phyloP scores from a whole-genome alignment of 1,139 yeast species.

The Debaryomyces subglobosus region DNA sequence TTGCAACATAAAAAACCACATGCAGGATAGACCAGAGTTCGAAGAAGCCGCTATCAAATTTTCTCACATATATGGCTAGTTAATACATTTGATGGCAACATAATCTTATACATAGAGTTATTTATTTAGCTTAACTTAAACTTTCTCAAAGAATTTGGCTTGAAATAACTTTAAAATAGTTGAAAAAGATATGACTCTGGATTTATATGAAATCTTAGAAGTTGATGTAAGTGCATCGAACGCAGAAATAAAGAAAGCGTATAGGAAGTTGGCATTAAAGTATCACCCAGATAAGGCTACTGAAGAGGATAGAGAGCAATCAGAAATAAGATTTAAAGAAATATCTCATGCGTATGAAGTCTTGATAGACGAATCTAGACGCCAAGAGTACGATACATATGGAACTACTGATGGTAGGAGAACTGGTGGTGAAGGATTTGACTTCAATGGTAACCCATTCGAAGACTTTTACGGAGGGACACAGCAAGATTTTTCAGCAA shows the following conservation, averaged over 20 bases:
- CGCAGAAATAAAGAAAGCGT: conserved; percentile 74
- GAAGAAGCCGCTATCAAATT: background rate
- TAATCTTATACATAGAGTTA: background rate
- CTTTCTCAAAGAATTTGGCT: background rate
- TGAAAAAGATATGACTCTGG: conserved; percentile 20
- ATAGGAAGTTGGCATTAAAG: conserved; percentile 69
- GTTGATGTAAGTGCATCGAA: conserved; percentile 63
- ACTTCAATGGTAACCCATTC: conserved; percentile 43
- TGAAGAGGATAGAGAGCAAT: conserved; percentile 64
- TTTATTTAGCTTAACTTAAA: background rate
- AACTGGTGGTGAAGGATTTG: conserved; percentile 22
- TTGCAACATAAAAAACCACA: background rate
- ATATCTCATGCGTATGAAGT: conserved; percentile 79
- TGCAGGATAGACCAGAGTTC: background rate
- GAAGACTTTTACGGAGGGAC: conserved; percentile 39
- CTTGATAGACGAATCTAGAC: conserved; percentile 61
- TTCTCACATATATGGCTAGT: background rate
- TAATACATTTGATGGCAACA: background rate
- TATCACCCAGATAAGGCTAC: conserved; percentile 83
- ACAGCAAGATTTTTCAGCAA: conserved; percentile 49
- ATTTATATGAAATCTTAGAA: conserved; percentile 70
- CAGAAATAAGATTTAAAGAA: conserved; percentile 76
- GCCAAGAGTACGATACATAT: conserved; percentile 60
- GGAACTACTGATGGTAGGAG: conserved; percentile 49
- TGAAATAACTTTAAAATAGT: background rate